phyloP scores from a whole-genome alignment of 371 early-diverging fungal species.

The Mortierella sp. region DNA sequence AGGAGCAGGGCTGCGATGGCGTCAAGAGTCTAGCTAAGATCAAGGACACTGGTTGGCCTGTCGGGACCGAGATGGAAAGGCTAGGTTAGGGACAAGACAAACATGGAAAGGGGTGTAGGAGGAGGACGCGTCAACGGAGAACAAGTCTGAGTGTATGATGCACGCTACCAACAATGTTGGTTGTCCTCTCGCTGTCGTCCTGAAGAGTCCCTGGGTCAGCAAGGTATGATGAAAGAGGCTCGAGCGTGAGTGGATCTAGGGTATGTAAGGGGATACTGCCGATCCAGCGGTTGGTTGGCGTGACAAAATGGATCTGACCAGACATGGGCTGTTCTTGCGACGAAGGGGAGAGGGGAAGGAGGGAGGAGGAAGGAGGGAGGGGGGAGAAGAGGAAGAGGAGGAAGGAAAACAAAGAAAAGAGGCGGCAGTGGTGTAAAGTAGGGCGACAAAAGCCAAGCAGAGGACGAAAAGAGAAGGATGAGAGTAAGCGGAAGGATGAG shows the following conservation, averaged over 20 bases:
- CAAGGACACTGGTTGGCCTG: conserved; percentile 41
- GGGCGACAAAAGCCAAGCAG: conserved; percentile 11
- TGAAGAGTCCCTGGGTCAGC: conserved; percentile 10
- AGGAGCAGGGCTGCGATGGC: conserved; percentile 36
- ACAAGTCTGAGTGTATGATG: background rate
- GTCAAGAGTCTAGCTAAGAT: conserved; percentile 45
- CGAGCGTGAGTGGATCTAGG: conserved; percentile 42
- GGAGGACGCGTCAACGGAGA: background rate
- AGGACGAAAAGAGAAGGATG: conserved; percentile 7
- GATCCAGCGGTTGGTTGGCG: conserved; percentile 48
- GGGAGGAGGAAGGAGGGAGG: background rate
- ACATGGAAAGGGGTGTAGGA: background rate
- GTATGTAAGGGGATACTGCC: conserved; percentile 48
- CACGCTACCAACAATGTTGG: conserved; percentile 32
- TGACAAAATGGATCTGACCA: conserved; percentile 47
- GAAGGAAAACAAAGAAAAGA: background rate
- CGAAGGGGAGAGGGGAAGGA: background rate
- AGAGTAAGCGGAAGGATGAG: background rate
- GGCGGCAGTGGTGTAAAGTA: conserved; percentile 1
- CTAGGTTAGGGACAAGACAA: background rate
- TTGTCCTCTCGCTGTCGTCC: conserved; percentile 24
- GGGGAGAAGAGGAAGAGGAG: background rate
- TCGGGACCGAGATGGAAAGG: background rate
- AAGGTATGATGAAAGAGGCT: conserved; percentile 43
- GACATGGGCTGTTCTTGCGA: conserved; percentile 7